Evolutionary conservation across 2,329 filamentous ascomycete species (phyloP), one percentile per base, ranked within the genome.

Genomic region (Diaporthe capsici): DNA sequence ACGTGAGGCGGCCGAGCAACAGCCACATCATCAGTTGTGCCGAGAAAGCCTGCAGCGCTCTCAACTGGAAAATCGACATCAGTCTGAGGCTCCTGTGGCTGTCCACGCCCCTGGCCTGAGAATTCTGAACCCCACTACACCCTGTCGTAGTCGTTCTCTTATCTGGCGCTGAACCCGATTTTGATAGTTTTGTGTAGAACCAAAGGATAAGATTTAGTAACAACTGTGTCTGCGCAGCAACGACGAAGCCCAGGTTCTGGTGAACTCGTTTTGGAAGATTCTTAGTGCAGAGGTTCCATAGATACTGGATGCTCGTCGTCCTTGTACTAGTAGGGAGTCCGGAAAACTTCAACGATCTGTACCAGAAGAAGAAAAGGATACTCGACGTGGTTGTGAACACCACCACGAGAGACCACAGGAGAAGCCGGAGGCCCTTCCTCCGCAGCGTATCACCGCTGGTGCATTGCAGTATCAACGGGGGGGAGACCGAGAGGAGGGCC

Each of bases 371-470:
- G 13, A 61, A 61, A 9, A 61, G 58, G 7, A 42, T 4, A 4
- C 37, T 61, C 12, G 34, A 61, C 3, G 58, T 39, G 15, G 15
- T 25, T 42, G 58, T 42, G 58, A 61, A 61, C 17, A 58, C n/a
- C 22, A 2, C 13, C 58, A 61, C 58, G 25, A 61, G 37, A 4
- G 10, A 61, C 58, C 58, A 61, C 37, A 61, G n/a, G 37, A 42
- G 58, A 42, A 61, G 22, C 58, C 58, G 58, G 13, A 61, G 58
- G 34, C 58, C 37, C n/a, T 61, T 61, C 37, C 58, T 61, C 37
- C 58, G 34, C 58, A 61, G n/a, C 58, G 3, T 61, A 25, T 42
- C 22, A 61, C 58, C 58, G n/a, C 58, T 61, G 22, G 34, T 15
- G 22, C 34, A 61, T 17, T 61, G 58, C 37, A 61, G 34, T 42